These are phyloP conservation scores for Rosa multiflora DNA, from an alignment of 306 rosid genomes.

Conservation along the genomic window DNA sequence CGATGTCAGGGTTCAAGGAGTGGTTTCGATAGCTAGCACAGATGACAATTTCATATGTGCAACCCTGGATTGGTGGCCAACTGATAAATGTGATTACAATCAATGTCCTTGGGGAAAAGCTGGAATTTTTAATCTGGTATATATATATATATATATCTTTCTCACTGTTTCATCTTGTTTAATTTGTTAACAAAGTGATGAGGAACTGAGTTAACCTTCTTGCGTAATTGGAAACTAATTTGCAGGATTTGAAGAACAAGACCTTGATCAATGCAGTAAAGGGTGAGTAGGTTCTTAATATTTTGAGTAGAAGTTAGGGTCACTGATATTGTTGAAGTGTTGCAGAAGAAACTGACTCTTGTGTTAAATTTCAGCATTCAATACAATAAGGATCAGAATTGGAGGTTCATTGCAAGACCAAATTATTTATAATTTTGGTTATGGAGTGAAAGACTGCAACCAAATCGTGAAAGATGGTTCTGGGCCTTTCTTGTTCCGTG, in stretches of 20 bases:
- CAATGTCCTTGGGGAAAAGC: conserved; percentile 61
- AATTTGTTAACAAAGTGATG: background rate
- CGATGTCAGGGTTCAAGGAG: conserved; percentile 34
- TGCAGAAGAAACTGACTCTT: background rate
- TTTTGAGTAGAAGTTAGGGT: background rate
- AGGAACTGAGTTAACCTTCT: background rate
- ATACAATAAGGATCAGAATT: conserved; percentile 53
- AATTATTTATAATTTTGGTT: conserved; percentile 49
- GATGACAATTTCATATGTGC: conserved; percentile 65
- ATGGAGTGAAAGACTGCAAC: conserved; percentile 21
- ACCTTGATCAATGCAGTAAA: conserved; percentile 49
- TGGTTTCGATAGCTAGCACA: conserved; percentile 41
- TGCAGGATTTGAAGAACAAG: conserved; percentile 53
- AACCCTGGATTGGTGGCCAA: conserved; percentile 77
- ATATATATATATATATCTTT: conserved; percentile 1
- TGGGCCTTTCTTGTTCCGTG: conserved; percentile 54
- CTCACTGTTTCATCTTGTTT: background rate
- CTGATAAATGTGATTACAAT: conserved; percentile 48
- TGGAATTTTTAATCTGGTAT: conserved; percentile 51
- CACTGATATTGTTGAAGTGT: background rate
- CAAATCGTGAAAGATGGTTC: conserved; percentile 9
- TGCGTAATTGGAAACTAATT: background rate
- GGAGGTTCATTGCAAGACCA: conserved; percentile 76
- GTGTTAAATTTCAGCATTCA: conserved; percentile 37
- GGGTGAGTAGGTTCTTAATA: conserved; percentile 31